Evolutionary conservation across 2,329 filamentous ascomycete genomes (phyloP), one percentile per base, ranked within the genome.

Genomic region (Xylariomycetidae sp.): DNA sequence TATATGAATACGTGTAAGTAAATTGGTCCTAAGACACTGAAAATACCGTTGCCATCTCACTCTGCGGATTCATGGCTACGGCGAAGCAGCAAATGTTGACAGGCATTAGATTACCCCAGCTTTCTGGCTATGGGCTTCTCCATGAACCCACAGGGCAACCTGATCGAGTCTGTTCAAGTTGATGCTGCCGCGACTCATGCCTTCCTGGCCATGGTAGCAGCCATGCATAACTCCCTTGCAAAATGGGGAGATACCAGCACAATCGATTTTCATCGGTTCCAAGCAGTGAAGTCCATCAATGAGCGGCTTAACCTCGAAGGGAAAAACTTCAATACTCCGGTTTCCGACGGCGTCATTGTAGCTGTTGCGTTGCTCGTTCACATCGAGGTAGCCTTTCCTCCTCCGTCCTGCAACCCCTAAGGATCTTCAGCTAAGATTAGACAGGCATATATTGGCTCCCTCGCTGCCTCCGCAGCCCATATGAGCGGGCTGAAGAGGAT

Each of bases 201-300:
- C 19, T 58, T 58, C 29, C 50, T 58, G 43, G 55, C 53, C 5
- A 45, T 54, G 40, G 42, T 57, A 16, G 55, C 55, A 10, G 55
- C 53, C n/a, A 57, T 58, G 53, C 55, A 58, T 25, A 57, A 57
- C 31, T 49, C 55, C 8, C 45, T 58, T 9, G 54, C 54, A 6
- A 45, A 48, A 29, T 58, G 55, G 55, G 47, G 44, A 16, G 55
- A 58, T 28, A 56, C 49, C 13, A 56, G 48, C 16, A 58, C 53
- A 7, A 51, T 58, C 29, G 55, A 58, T 30, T 57, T 57, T 27
- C 55, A 58, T 34, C 55, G 55, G 8, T 48, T 57, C 22, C 51
- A 58, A 34, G 51, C 55, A 9, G 49, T 58, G 10, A 55, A 57
- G 26, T 51, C 47, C 9, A 50, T 58, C 31, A 58, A 58, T 30